Evolutionary conservation across 192 early-diverging fungal species (phyloP).

Genomic region (Podila minutissima): DNA sequence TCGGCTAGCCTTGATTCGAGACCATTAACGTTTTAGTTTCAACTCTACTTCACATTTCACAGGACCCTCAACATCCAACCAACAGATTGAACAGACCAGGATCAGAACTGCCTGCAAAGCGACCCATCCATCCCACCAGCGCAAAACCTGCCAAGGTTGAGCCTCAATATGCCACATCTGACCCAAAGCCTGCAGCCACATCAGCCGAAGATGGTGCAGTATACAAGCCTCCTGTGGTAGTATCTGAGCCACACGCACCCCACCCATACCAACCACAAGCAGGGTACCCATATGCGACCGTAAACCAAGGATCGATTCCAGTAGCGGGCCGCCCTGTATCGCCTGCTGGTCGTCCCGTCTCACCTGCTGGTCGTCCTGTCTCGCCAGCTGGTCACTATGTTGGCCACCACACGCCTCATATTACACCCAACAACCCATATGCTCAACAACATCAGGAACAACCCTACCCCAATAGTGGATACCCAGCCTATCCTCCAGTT

Average conservation of each 20-base stretch:
- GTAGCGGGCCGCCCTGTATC: not conserved
- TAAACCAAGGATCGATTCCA: not conserved
- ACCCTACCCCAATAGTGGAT: slow-evolving; percentile 11
- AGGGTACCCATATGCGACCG: not conserved
- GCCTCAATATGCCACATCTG: not conserved
- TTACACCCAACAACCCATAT: not conserved
- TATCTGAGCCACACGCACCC: not conserved
- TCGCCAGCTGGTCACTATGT: slow-evolving; percentile 20
- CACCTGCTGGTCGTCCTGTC: slow-evolving; percentile 11
- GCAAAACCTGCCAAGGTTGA: not conserved
- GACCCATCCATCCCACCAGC: slow-evolving; percentile 21
- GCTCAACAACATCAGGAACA: slow-evolving; percentile 4
- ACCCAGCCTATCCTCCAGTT: slow-evolving; percentile 4
- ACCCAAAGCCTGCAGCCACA: not conserved
- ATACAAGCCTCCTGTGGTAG: not conserved
- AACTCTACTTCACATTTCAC: not conserved
- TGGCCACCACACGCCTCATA: not conserved
- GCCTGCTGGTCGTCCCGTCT: not conserved
- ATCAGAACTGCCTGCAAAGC: slow-evolving; percentile 5
- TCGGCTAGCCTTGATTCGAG: too few species aligned
- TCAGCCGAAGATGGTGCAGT: not conserved
- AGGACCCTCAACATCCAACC: slow-evolving; percentile 26
- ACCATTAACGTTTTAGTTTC: not conserved
- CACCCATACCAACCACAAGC: not conserved
- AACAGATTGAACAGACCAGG: slow-evolving; percentile 14